Evolutionary conservation across 1,139 yeast genomes (phyloP).

Genomic region (Diutina scorzettiae): DNA sequence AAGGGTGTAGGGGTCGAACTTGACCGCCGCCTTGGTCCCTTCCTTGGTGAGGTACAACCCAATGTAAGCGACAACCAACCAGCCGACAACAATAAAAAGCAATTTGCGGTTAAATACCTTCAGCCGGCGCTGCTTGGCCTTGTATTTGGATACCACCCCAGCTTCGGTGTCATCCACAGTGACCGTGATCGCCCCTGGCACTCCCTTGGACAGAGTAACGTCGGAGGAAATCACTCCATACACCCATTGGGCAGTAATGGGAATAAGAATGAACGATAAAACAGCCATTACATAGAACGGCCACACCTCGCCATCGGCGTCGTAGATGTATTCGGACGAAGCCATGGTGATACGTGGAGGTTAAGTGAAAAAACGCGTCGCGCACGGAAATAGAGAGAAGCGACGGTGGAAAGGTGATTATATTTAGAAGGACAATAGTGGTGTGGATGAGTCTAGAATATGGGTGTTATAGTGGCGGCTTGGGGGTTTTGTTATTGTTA

Average conservation of each 20-base stretch:
- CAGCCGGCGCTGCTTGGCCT: conserved; percentile 23
- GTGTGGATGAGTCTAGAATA: not conserved
- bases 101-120: conserved; percentile 34
- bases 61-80: conserved; percentile 48
- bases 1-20: conserved; percentile 84
- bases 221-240: conserved; percentile 15
- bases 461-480: not conserved
- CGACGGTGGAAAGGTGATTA: too few species aligned
- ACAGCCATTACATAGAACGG: conserved; percentile 83
- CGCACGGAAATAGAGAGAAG: too few species aligned
- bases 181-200: conserved; percentile 23
- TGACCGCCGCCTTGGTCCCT: conserved; percentile 28
- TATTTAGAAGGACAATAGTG: not conserved
- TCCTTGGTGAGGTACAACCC: conserved; percentile 36
- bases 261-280: conserved; percentile 48
- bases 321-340: conserved; percentile 54
- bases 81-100: conserved; percentile 45
- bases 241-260: conserved; percentile 46
- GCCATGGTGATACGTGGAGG: conserved; percentile 17
- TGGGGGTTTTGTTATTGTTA: too few species aligned
- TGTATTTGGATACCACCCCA: conserved; percentile 24
- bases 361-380: too few species aligned
- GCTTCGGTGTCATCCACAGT: conserved; percentile 13
- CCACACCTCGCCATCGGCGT: conserved; percentile 91
- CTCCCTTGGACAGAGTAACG: conserved; percentile 14